These are phyloP conservation scores for Lepidopterella palustris DNA, from an alignment of 495 filamentous ascomycete species.

Conservation along the genomic window DNA sequence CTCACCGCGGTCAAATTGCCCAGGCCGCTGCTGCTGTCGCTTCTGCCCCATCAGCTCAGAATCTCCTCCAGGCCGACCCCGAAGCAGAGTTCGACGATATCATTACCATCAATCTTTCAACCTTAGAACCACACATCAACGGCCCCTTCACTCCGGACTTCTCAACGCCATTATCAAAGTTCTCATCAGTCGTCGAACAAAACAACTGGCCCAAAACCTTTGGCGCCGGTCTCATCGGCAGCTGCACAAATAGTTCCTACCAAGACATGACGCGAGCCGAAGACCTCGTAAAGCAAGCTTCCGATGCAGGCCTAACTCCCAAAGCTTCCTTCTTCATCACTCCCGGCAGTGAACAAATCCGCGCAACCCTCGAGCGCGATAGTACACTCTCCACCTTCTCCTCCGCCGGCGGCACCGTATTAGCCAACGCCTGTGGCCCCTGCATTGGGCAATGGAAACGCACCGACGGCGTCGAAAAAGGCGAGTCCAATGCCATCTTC, in stretches of 20 bases:
- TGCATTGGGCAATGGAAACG: conserved; percentile 97
- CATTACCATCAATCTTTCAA: conserved; percentile 85
- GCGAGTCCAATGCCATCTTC: conserved; percentile 88
- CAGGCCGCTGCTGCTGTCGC: conserved; percentile 48
- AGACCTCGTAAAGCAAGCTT: conserved; percentile 82
- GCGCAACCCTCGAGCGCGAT: conserved; percentile 84
- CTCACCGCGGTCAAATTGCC: conserved; percentile 68
- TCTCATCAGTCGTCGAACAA: conserved; percentile 71
- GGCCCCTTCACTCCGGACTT: conserved; percentile 94
- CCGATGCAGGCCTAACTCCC: conserved; percentile 78
- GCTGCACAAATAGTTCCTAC: conserved; percentile 98
- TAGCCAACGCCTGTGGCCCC: conserved; percentile 93
- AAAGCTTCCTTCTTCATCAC: conserved; percentile 91
- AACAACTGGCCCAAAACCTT: conserved; percentile 88
- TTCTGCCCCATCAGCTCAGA: conserved; percentile 39
- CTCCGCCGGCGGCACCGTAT: conserved; percentile 76
- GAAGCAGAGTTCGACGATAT: conserved; percentile 81
- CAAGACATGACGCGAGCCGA: conserved; percentile 96
- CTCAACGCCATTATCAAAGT: conserved; percentile 82
- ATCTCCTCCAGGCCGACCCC: conserved; percentile 66
- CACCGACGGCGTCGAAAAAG: conserved; percentile 73
- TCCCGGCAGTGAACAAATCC: conserved; percentile 92
- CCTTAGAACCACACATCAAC: conserved; percentile 93
- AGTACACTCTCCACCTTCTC: conserved; percentile 79
- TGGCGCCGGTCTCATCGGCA: conserved; percentile 88